These are phyloP conservation scores for Tuber borchii DNA, from an alignment of 495 filamentous ascomycete species.

Conservation along the genomic window DNA sequence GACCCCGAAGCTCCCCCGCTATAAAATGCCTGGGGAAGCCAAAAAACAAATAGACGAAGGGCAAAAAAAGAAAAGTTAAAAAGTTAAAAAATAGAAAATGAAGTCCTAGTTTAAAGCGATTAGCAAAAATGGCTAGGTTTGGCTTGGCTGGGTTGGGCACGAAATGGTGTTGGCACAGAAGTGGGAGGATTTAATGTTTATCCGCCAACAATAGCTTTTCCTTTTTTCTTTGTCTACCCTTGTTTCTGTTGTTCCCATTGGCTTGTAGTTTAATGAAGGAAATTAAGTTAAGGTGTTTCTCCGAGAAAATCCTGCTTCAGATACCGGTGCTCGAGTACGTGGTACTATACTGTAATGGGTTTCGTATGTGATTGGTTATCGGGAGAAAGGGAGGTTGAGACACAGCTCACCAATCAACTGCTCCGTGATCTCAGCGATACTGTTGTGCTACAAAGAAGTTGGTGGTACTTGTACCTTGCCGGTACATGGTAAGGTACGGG, in stretches of 20 bases:
- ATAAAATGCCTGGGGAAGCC: conserved; percentile 20
- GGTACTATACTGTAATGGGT: not conserved
- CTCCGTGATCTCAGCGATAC: not conserved
- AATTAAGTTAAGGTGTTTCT: not conserved
- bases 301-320: not conserved
- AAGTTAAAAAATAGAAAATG: not conserved
- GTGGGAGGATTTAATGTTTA: conserved; percentile 4
- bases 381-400: not conserved
- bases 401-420: not conserved
- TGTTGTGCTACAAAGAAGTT: not conserved
- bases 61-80: not conserved
- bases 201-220: not conserved
- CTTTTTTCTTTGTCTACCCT: not conserved
- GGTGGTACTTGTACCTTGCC: not conserved
- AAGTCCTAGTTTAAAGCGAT: not conserved
- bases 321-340: too few relatives aligned
- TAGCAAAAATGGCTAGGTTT: not conserved
- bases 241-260: too few relatives aligned
- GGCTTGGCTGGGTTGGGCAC: not conserved
- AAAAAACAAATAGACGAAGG: too few relatives aligned
- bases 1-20: conserved; percentile 62
- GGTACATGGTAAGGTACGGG: too few relatives aligned
- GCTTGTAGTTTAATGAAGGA: not conserved
- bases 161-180: not conserved
- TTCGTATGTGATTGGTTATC: not conserved